Evolutionary conservation across 2,329 filamentous ascomycete species (phyloP), one percentile per base, ranked within the genome.

Genomic region (Pyrenophora graminea): DNA sequence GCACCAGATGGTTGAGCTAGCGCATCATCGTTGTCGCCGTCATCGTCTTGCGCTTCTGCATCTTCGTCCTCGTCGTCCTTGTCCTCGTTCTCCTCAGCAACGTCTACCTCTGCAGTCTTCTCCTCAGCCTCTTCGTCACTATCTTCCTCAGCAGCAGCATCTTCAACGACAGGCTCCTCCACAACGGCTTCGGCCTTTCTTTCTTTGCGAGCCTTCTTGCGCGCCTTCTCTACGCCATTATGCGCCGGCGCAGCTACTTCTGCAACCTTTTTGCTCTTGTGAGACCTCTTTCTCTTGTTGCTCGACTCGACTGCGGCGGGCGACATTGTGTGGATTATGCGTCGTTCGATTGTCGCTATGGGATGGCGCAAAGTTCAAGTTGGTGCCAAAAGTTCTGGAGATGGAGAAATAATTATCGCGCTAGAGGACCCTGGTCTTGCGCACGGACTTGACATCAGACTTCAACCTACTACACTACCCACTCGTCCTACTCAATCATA

Each of bases 231-330:
- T 40, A 64, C 56, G 18, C 39, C 45, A 52, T 44, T 43, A 36
- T 52, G 45, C 49, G 39, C 49, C 34, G 62, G 59, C n/a, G 59
- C 45, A 19, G 55, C 59, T 15, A 46, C 51, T 23, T 67, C 66
- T 9, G 70, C 69, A 21, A 62, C 59, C 48, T 66, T 65, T 44
- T 73, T 68, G 62, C 63, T 67, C 53, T 68, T 72, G 59, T 79
- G 76, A 67, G 78, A 79, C 59, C 77, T 68, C 72, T 80, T 80
- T 45, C 77, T 74, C 68, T 79, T 80, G 51, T 76, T 77, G 7
- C 45, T 47, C 45, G 70, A 68, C 19, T 75, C 70, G 39, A 74
- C 64, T 46, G 76, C 74, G 46, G 67, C 58, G 51, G 71, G 57
- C 39, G 71, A 68, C 71, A 76, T 76, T 23, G 55, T 69, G 59